Base-by-base conservation (phyloP, 2,329 filamentous ascomycete genomes). In the Sodiomyces alkalinus region DNA sequence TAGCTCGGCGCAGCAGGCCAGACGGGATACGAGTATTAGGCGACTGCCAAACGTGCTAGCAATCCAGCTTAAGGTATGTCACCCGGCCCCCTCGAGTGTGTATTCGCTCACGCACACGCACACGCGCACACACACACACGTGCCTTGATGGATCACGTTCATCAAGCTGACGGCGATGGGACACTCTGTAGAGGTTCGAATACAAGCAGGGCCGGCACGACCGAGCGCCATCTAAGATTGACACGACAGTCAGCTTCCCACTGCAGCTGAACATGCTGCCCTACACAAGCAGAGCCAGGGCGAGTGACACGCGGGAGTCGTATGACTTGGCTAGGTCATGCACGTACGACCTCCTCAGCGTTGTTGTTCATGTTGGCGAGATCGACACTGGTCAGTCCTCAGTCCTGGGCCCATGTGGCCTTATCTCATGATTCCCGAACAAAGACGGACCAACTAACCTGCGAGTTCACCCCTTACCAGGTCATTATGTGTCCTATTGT, bases 321-420 rank as follows among this genome's bases (percentile, higher is more conserved):
- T 58, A 58, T 27, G 70, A 75, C 41, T 49, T 76, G 12, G 64
- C 63, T 30, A 59, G 70, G 41, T 74, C 68, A 5, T 85, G 80
- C 44, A 72, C 78, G 5, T 96, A 94, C 49, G 83, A 93, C 40
- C 67, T 96, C 1, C 68, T 86, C 12, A 85, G 80, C 36, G 86
- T 93, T 3, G 79, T 96, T 14, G 86, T 93, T 21, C 87, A 96
- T 46, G 81, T 92, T 34, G 87, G 87, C 28, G 83, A 87, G 51
- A 79, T 94, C 32, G 85, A 94, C 43, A 85, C 82, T 2, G 87
- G 86, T 11, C 85, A 94, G 47, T 94, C 92, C 45, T 10, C 19
- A 4, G 6, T 13, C 23, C 31, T 21, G 23, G 26, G 25, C 29
- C 29, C 16, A 25, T 21, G 12, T n/a, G 7, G 9, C 13, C 10